Conservation (phyloP, 2,329 filamentous ascomycete genomes). For the Plectosphaerella cucumerina region DNA sequence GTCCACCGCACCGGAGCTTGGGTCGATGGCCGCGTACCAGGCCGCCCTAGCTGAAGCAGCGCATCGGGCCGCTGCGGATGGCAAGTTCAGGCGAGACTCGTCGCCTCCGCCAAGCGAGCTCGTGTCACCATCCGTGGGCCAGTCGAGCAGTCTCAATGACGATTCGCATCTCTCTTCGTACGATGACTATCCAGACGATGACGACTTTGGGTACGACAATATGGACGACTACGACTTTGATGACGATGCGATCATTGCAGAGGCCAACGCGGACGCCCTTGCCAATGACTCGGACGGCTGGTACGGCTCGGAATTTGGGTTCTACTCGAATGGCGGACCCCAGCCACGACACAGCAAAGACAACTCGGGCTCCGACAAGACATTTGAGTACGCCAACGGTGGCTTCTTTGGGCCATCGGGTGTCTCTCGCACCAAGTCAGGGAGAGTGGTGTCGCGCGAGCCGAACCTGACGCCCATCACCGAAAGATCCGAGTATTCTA, state of each 20-base stretch:
- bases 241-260: slow-evolving; percentile 89
- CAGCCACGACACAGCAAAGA: slow-evolving; percentile 38
- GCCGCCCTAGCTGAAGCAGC: slow-evolving; percentile 80
- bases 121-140: slow-evolving; percentile 11
- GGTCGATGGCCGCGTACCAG: slow-evolving; percentile 64
- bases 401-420: slow-evolving; percentile 84
- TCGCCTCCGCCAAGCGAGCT: slow-evolving; percentile 32
- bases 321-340: slow-evolving; percentile 66
- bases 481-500: slow-evolving; percentile 92
- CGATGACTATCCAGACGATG: slow-evolving; percentile 19
- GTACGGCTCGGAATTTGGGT: slow-evolving; percentile 95
- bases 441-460: slow-evolving; percentile 70
- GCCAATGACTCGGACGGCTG: slow-evolving; percentile 91
- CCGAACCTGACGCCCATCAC: slow-evolving; percentile 95
- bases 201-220: slow-evolving; percentile 24
- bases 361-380: slow-evolving; percentile 27
- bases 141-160: neutral
- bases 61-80: slow-evolving; percentile 68
- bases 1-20: slow-evolving; percentile 12
- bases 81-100: slow-evolving; percentile 65
- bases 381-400: slow-evolving; percentile 66
- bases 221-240: slow-evolving; percentile 65
- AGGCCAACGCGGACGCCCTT: slow-evolving; percentile 88
- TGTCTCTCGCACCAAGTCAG: slow-evolving; percentile 66
- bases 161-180: slow-evolving; percentile 4